These are phyloP conservation scores for Malus orientalis DNA, from an alignment of 306 rosid species.

Conservation along the genomic window DNA sequence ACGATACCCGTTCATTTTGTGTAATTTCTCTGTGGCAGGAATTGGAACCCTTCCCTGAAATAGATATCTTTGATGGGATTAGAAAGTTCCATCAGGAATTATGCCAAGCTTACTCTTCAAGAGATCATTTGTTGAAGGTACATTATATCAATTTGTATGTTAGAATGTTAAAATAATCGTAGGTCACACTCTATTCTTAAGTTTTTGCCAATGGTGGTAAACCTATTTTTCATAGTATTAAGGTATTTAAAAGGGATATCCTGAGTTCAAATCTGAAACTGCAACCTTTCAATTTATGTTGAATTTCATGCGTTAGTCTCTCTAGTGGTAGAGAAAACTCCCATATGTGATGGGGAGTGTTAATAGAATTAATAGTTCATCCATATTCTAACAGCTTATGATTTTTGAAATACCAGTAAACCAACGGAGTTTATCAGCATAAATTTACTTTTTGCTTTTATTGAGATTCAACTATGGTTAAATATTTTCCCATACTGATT, in stretches of 20 bases:
- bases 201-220: neutral
- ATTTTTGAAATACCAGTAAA: neutral
- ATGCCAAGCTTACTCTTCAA: constrained; percentile 59
- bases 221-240: neutral
- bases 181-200: neutral
- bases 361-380: neutral
- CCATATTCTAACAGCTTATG: neutral
- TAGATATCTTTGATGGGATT: constrained; percentile 51
- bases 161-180: neutral
- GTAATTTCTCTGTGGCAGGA: constrained; percentile 42
- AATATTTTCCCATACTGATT: neutral
- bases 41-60: constrained; percentile 78
- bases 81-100: constrained; percentile 65
- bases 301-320: neutral
- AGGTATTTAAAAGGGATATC: neutral
- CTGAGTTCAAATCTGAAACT: neutral
- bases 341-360: neutral
- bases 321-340: neutral
- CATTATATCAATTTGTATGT: constrained; percentile 1
- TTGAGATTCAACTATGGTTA: neutral
- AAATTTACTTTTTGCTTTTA: neutral
- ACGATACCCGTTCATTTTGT: constrained; percentile 12
- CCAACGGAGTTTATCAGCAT: neutral
- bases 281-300: neutral
- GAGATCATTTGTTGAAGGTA: constrained; percentile 71